Evolutionary conservation across 2,329 filamentous ascomycete genomes (phyloP).

Genomic region (Chaetomiaceae sp.): DNA sequence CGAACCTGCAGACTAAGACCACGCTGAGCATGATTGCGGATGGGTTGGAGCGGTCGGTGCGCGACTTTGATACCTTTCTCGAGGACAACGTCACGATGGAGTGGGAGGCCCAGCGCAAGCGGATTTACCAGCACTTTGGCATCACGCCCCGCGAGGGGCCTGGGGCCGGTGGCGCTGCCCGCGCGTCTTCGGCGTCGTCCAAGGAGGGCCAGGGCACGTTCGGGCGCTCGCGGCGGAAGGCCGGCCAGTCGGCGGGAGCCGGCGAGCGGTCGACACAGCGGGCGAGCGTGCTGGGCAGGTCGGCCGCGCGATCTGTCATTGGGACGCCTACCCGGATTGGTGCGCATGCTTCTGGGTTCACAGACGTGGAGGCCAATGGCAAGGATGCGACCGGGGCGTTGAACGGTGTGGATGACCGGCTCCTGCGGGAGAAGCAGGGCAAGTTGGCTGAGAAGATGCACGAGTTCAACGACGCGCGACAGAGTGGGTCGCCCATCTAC

Average conservation of each 20-base stretch:
- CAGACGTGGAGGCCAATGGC: slow-evolving; percentile 54
- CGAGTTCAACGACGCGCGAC: slow-evolving; percentile 68
- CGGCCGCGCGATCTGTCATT: slow-evolving; percentile 77
- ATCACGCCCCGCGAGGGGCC: slow-evolving; percentile 57
- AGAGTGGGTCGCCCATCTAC: slow-evolving; percentile 59
- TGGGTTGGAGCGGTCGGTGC: slow-evolving; percentile 79
- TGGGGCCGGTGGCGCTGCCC: slow-evolving; percentile 21
- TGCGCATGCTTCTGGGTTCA: slow-evolving; percentile 58
- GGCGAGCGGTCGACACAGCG: slow-evolving; percentile 30
- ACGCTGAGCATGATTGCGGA: slow-evolving; percentile 88
- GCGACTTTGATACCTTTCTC: slow-evolving; percentile 88
- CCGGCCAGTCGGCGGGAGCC: slow-evolving; percentile 27
- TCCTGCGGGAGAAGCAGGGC: slow-evolving; percentile 76
- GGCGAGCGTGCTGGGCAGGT: slow-evolving; percentile 56
- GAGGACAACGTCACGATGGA: slow-evolving; percentile 93
- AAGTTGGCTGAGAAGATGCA: slow-evolving; percentile 75
- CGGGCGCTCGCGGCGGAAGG: slow-evolving; percentile 52
- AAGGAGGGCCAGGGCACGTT: slow-evolving; percentile 51
- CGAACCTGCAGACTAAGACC: slow-evolving; percentile 82
- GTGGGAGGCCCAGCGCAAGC: slow-evolving; percentile 88
- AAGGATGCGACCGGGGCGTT: slow-evolving; percentile 42
- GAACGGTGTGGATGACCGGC: slow-evolving; percentile 60
- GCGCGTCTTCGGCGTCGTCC: slow-evolving; percentile 28
- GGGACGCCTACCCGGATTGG: slow-evolving; percentile 68
- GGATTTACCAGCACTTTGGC: slow-evolving; percentile 95